Evolutionary conservation across 345 rosid genomes (phyloP), one percentile per base, ranked within the genome.

Genomic region (Aurinia saxatilis): DNA sequence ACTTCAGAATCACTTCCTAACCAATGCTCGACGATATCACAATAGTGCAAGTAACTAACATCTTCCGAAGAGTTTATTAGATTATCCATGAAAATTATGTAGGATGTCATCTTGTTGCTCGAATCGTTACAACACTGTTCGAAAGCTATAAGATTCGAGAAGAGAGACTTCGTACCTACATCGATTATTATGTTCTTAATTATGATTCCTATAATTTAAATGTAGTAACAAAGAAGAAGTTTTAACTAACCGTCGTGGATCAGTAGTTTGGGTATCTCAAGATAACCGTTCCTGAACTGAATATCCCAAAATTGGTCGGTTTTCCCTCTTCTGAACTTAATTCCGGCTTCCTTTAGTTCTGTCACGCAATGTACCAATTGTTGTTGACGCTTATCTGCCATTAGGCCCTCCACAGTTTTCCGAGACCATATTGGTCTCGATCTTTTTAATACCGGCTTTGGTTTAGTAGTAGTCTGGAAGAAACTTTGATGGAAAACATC

Each of bases 251-350:
- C 91, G 14, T 84, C 97, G 33, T 84, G 97, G 67, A 87, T 78
- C 60, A 90, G 73, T 42, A 90, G 80, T 50, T 89, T 71, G 1
- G 95, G 95, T 46, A 90, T 78, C 33, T 53, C 17, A 12, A 90
- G 80, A 18, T 73, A 71, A 9, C 97, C 97, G 9, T 79, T 71
- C 65, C 78, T 62, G 77, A 90, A 86, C 53, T 72, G 71, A 9
- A 90, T 72, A 70, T 86, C 88, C 97, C 95, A 90, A 71, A 90
- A 81, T n/a, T 85, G 73, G 61, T 83, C 90, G 0, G 91, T 84
- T 72, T 78, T 78, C 65, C 80, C 64, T 53, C 63, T 80, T 80
- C 50, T 77, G 77, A 84, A 82, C 65, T 84, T 86, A 70, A 86
- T 79, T 7, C 95, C 95, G 0, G 91, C 81, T 31, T 80, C 91